Evolutionary conservation across 1,139 yeast species (phyloP).

Genomic region (Pichia norvegensis): DNA sequence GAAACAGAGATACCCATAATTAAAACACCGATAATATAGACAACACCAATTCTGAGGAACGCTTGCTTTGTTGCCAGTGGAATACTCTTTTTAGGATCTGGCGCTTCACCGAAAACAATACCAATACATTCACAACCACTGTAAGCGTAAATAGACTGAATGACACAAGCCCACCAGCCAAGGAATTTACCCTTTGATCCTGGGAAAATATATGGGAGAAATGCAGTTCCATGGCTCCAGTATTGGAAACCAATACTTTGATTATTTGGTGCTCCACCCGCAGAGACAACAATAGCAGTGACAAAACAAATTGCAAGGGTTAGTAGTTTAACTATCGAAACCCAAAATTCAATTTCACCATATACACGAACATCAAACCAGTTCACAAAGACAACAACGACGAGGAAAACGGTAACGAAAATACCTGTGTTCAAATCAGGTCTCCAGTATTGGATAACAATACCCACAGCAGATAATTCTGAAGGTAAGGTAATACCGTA

Average conservation of each 20-base stretch:
- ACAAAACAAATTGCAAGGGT: slow-evolving; percentile 48
- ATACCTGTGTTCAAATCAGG: slow-evolving; percentile 46
- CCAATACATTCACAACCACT: slow-evolving; percentile 41
- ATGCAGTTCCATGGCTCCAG: slow-evolving; percentile 35
- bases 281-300: slow-evolving; percentile 40
- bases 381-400: slow-evolving; percentile 35
- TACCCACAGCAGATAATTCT: slow-evolving; percentile 49
- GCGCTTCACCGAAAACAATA: slow-evolving; percentile 39
- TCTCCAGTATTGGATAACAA: slow-evolving; percentile 59
- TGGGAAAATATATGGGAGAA: slow-evolving; percentile 1
- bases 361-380: slow-evolving; percentile 39
- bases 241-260: slow-evolving; percentile 60
- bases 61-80: slow-evolving; percentile 68
- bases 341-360: slow-evolving; percentile 68
- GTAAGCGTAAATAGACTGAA: slow-evolving; percentile 43
- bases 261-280: slow-evolving; percentile 54
- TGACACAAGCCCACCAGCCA: slow-evolving; percentile 23
- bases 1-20: slow-evolving; percentile 37
- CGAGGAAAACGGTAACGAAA: slow-evolving; percentile 49
- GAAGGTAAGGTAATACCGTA: slow-evolving; percentile 63
- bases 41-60: slow-evolving; percentile 57
- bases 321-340: slow-evolving; percentile 49
- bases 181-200: slow-evolving; percentile 33
- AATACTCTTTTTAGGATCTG: slow-evolving; percentile 42
- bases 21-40: slow-evolving; percentile 42